Percentiles rank a stretch among this genome's conserved stretches.
Conservation (phyloP, 768 basidiomycete genomes). For the Kwoniella bestiolae region DNA sequence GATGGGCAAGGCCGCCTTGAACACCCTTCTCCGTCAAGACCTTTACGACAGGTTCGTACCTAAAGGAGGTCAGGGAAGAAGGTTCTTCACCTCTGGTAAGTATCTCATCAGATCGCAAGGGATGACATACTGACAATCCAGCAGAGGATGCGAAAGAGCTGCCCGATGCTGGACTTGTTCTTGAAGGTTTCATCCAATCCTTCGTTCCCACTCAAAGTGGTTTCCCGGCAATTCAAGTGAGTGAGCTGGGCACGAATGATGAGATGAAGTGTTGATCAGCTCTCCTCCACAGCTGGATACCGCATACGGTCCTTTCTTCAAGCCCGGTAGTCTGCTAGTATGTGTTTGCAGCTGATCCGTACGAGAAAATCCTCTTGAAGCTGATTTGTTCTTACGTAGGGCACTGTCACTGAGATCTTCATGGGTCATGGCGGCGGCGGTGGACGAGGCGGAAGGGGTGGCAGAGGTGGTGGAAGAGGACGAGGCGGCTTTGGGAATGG, state of each 20-base stretch:
- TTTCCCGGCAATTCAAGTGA: slow-evolving; percentile 35
- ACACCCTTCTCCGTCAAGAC: slow-evolving; percentile 34
- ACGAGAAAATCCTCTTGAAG: too few species aligned
- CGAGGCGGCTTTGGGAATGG: slow-evolving; percentile 26
- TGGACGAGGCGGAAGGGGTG: slow-evolving; percentile 31
- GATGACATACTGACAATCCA: too few species aligned
- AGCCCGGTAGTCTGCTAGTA: slow-evolving; percentile 44
- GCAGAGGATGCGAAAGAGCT: too few species aligned
- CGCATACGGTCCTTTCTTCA: slow-evolving; percentile 55
- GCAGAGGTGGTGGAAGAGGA: slow-evolving; percentile 28
- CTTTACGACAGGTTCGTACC: slow-evolving; percentile 34
- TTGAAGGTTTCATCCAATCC: slow-evolving; percentile 55
- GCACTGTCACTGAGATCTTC: slow-evolving; percentile 35
- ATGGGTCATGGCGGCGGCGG: slow-evolving; percentile 27
- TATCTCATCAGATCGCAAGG: too few species aligned
- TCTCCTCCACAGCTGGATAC: slow-evolving; percentile 51
- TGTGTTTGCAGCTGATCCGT: slow-evolving; percentile 4
- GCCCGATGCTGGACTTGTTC: slow-evolving; percentile 45
- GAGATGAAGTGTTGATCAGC: too few species aligned
- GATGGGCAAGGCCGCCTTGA: slow-evolving; percentile 10
- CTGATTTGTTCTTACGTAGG: slow-evolving; percentile 9
- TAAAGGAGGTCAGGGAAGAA: slow-evolving; percentile 51
- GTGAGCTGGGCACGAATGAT: too few species aligned
- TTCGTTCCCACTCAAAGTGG: slow-evolving; percentile 42
- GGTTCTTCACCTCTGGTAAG: slow-evolving; percentile 51